These are phyloP conservation scores for Penicillium argentinense DNA, from an alignment of 495 filamentous ascomycete species.

Conservation along the genomic window DNA sequence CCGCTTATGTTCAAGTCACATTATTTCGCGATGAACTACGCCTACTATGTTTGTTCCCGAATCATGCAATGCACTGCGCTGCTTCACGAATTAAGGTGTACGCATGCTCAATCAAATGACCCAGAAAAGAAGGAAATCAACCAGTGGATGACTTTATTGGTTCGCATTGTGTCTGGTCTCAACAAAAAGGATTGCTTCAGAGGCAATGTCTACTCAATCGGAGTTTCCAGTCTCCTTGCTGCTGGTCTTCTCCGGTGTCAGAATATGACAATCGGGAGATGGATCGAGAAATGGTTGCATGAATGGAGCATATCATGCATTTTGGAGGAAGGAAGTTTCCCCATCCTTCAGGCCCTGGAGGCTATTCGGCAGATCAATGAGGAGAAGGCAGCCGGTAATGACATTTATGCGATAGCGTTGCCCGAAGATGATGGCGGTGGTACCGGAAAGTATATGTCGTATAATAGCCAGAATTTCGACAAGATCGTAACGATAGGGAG, in stretches of 20 bases:
- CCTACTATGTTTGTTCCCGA: not conserved
- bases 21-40: not conserved
- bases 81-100: too few relatives aligned
- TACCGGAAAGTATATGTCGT: not conserved
- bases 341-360: not conserved
- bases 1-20: not conserved
- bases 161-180: not conserved
- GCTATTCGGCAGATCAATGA: not conserved
- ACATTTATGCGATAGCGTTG: not conserved
- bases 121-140: not conserved
- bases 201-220: not conserved
- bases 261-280: not conserved
- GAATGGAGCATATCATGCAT: not conserved
- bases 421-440: not conserved
- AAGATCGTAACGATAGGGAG: not conserved
- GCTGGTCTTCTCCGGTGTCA: not conserved
- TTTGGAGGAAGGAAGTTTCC: not conserved
- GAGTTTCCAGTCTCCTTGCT: not conserved
- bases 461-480: not conserved
- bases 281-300: not conserved
- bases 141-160: not conserved
- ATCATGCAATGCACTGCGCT: not conserved
- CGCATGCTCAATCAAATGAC: too few relatives aligned
- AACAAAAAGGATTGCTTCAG: not conserved
- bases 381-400: not conserved